Conservation (phyloP, 116 monocot genomes). For the Zostera marina region DNA sequence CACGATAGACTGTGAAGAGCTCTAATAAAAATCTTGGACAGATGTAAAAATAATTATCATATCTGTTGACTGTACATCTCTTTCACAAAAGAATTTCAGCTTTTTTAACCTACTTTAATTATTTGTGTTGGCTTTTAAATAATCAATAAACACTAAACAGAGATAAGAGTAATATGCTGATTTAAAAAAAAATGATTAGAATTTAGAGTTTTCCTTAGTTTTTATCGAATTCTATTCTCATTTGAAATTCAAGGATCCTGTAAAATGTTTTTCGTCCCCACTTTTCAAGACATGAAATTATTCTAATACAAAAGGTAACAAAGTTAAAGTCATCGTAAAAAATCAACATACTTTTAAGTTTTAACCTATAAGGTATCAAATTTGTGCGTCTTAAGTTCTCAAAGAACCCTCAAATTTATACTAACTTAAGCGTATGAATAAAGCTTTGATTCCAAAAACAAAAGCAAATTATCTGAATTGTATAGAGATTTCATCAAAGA, state of each 20-base stretch:
- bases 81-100: neutral
- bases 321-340: neutral
- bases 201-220: too few relatives aligned
- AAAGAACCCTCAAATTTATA: neutral
- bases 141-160: too few relatives aligned
- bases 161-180: too few relatives aligned
- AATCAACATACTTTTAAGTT: neutral
- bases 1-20: slow-evolving; percentile 74
- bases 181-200: too few relatives aligned
- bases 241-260: too few relatives aligned
- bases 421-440: neutral
- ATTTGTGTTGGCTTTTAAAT: too few relatives aligned
- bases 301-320: neutral
- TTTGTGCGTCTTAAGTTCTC: neutral
- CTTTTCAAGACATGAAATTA: neutral
- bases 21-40: slow-evolving; percentile 53
- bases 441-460: neutral
- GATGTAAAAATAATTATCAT: neutral
- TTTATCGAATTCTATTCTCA: too few relatives aligned
- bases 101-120: too few relatives aligned
- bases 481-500: too few relatives aligned
- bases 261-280: neutral
- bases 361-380: neutral
- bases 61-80: neutral
- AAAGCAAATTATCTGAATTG: neutral